These are phyloP conservation scores for Haematococcus lacustris DNA, from an alignment of 139 green algal species.

Conservation along the genomic window DNA sequence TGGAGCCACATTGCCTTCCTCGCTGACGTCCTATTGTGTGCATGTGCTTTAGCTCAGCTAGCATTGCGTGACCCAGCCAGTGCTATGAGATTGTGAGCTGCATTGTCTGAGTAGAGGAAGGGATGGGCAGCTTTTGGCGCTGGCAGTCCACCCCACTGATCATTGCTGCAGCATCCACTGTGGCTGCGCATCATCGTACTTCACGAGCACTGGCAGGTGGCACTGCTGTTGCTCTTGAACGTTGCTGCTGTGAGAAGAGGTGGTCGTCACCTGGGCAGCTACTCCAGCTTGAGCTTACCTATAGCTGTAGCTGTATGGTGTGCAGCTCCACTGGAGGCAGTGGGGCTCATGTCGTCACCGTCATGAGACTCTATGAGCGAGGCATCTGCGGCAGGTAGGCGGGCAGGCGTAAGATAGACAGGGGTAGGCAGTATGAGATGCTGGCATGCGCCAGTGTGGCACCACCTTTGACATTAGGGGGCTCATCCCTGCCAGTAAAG, in stretches of 20 bases:
- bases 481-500: conserved; percentile 26
- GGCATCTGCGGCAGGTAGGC: conserved; percentile 8
- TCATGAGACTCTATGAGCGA: conserved; percentile 36
- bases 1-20: too few species aligned
- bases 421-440: neutral
- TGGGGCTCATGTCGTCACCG: conserved; percentile 16
- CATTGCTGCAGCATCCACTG: too few species aligned
- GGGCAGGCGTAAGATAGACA: conserved; percentile 2
- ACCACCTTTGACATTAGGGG: conserved; percentile 16
- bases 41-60: too few species aligned
- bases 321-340: neutral
- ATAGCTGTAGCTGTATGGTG: neutral
- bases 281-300: neutral
- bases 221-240: neutral
- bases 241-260: neutral
- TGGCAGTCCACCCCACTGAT: too few species aligned
- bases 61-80: too few species aligned
- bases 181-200: too few species aligned
- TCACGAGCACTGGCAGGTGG: too few species aligned
- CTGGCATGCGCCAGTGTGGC: neutral
- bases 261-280: neutral
- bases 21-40: too few species aligned
- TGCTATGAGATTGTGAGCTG: too few species aligned
- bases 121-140: too few species aligned
- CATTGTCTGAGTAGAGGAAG: too few species aligned